phyloP scores from a whole-genome alignment of 169 alveolate species.

The Nephromyces sp. region DNA sequence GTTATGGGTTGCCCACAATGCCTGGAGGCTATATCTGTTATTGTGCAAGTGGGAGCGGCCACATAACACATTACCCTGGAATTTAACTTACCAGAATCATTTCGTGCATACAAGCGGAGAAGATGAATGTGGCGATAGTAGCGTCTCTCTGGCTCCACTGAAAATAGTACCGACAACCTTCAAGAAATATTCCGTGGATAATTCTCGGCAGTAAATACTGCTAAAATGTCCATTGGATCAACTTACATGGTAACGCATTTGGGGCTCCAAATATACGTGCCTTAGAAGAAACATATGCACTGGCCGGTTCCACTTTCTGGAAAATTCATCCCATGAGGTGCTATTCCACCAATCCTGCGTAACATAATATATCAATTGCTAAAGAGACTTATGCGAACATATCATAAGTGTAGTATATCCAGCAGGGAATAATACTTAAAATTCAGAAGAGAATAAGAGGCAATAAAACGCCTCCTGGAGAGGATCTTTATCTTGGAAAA shows the following conservation, averaged over 20 bases:
- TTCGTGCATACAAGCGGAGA: constrained; percentile 60
- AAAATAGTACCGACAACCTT: background rate
- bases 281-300: constrained; percentile 56
- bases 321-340: constrained; percentile 56
- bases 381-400: background rate
- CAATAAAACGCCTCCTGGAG: no score
- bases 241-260: constrained; percentile 16
- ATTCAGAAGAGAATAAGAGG: no score
- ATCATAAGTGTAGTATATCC: background rate
- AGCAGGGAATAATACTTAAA: no score
- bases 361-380: background rate
- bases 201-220: no score
- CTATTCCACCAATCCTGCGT: constrained; percentile 62
- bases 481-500: background rate
- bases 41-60: no score
- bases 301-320: constrained; percentile 62
- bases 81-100: constrained; percentile 37
- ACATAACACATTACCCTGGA: background rate
- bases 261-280: constrained; percentile 55
- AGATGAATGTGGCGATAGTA: constrained; percentile 42
- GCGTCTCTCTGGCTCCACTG: constrained; percentile 44
- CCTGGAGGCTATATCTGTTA: no score
- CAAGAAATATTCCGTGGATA: no score
- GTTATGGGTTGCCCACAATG: no score
- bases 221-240: background rate